A percentile compares a stretch with the other conserved stretches of the same genome.
Conservation (phyloP, 805 yeast genomes). For the Saturnispora gosingensis region DNA sequence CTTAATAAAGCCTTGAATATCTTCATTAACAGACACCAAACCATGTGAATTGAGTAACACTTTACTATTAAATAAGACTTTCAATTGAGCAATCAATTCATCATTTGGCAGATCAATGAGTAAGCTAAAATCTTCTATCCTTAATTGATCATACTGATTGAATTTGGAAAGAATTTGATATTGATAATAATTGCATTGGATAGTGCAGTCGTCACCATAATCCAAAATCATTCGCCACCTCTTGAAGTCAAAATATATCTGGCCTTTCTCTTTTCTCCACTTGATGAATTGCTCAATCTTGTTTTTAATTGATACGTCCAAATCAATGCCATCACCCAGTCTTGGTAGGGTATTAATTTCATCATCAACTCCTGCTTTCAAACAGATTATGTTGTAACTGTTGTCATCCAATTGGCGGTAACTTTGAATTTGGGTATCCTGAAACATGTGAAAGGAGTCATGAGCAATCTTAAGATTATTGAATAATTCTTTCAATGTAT, state of each 20-base stretch:
- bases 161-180: not conserved
- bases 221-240: not conserved
- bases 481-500: not conserved
- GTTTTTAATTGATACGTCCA: not conserved
- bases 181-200: not conserved
- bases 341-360: not conserved
- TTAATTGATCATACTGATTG: not conserved
- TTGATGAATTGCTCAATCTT: not conserved
- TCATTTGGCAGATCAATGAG: not conserved
- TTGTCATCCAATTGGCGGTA: not conserved
- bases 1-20: not conserved
- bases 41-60: not conserved
- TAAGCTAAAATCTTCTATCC: not conserved
- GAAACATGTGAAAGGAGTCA: not conserved
- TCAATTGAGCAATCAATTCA: not conserved
- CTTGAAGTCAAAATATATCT: not conserved
- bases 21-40: not conserved
- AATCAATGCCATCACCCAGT: not conserved
- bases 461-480: not conserved
- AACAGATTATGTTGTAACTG: not conserved
- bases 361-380: not conserved
- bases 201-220: not conserved
- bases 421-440: not conserved
- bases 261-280: not conserved
- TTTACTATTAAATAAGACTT: not conserved